Conservation (phyloP, 768 basidiomycete genomes). For the Termitomyces sp. region DNA sequence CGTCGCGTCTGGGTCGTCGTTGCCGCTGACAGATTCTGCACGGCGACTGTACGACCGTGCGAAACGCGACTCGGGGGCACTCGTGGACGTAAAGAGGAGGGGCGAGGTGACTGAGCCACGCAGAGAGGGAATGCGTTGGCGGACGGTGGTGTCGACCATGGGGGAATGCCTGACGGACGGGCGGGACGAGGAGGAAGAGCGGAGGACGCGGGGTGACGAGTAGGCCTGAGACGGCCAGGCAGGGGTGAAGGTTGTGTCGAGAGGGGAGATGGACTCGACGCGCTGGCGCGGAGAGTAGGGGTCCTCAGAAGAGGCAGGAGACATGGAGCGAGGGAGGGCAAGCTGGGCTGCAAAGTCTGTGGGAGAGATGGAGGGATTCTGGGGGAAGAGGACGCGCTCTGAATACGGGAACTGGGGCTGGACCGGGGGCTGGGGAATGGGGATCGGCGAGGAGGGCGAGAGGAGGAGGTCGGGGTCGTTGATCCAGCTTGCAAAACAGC, state of each 20-base stretch:
- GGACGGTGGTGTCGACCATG: slow-evolving; percentile 33
- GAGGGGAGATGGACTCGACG: slow-evolving; percentile 54
- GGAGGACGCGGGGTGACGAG: slow-evolving; percentile 38
- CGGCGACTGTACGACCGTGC: slow-evolving; percentile 61
- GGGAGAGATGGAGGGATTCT: slow-evolving; percentile 53
- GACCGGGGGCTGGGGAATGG: slow-evolving; percentile 24
- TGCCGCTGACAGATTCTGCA: slow-evolving; percentile 57
- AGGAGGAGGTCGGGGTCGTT: slow-evolving; percentile 45
- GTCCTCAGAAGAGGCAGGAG: slow-evolving; percentile 50
- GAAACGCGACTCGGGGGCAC: slow-evolving; percentile 54
- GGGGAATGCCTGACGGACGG: slow-evolving; percentile 44
- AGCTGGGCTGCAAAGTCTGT: slow-evolving; percentile 49
- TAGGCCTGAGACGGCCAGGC: slow-evolving; percentile 65
- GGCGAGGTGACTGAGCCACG: slow-evolving; percentile 43
- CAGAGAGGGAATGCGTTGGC: slow-evolving; percentile 34
- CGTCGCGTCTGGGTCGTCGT: slow-evolving; percentile 69
- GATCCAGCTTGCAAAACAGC: slow-evolving; percentile 56
- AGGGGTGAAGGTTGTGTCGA: slow-evolving; percentile 56
- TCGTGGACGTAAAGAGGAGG: slow-evolving; percentile 63
- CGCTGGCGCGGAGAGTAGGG: slow-evolving; percentile 33
- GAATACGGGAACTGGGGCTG: slow-evolving; percentile 34
- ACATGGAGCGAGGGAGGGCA: slow-evolving; percentile 45
- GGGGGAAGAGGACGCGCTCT: slow-evolving; percentile 40
- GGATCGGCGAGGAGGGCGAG: too few relatives aligned
- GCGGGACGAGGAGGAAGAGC: slow-evolving; percentile 33